phyloP scores from a whole-genome alignment of 768 basidiomycete genomes.

The Nidularia pulvinata region DNA sequence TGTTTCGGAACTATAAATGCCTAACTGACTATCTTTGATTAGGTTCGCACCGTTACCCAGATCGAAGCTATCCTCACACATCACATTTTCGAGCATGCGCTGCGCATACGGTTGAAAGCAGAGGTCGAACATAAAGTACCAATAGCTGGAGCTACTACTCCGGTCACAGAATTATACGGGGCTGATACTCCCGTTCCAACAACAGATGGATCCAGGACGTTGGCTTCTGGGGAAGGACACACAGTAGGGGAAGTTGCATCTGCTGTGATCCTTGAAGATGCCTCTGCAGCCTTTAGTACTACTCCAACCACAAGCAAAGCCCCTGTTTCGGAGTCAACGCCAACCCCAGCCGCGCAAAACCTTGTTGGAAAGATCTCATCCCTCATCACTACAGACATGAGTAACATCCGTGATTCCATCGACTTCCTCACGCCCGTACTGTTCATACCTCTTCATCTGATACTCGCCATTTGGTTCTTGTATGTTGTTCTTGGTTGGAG shows the following conservation, averaged over 20 bases:
- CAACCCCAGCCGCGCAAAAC: neutral
- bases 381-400: neutral
- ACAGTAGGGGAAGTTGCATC: neutral
- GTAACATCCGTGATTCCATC: neutral
- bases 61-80: neutral
- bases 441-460: neutral
- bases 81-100: neutral
- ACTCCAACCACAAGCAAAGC: no score
- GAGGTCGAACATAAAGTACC: neutral
- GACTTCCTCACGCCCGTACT: neutral
- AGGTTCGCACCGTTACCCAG: neutral
- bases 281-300: no score
- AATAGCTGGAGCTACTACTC: neutral
- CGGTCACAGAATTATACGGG: no score
- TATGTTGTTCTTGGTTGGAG: neutral
- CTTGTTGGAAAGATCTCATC: neutral
- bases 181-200: neutral
- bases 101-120: neutral
- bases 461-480: neutral
- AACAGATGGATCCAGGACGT: neutral
- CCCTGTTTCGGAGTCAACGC: no score
- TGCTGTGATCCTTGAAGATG: neutral
- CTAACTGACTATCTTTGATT: neutral
- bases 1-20: neutral
- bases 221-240: neutral